Base-by-base conservation (phyloP, 768 basidiomycete genomes). In the Cystobasidiopsis lactophilus region DNA sequence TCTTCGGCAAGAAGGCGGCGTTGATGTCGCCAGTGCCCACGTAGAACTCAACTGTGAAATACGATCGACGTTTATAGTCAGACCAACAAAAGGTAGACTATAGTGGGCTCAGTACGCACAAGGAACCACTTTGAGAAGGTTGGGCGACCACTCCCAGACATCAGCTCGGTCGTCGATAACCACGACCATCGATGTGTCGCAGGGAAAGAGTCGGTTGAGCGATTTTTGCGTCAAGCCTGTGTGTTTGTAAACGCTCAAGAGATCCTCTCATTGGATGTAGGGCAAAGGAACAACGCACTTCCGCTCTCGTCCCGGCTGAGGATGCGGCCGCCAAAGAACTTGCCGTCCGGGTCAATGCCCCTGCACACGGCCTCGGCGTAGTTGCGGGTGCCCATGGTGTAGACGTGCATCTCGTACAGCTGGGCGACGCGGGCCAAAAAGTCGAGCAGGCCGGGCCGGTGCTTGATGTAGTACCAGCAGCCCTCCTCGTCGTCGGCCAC, bases 1-100 rank as follows among this genome's bases (percentile, higher is more conserved):
- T 59, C 66, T 85, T 85, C 29, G 88, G 88, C 19, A 93, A 72
- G 68, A 91, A 89, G 0, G 86, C 75, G 3, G 85, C 84, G 65
- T 98, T 98, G 66, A 98, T 98, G 68, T 98, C 93, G 47, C 93
- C 93, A 57, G 91, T 95, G 16, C 89, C 89, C 54, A 93, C 74
- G 63, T 95, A 98, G 69, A 98, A 98, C 63, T 96, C 91, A 62
- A 89, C 91, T 95, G 59, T 30, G 9, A 2, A 39, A 0, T n/a
- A 14, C 21, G n/a, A n/a, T n/a, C n/a, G n/a, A n/a, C n/a, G n/a
- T n/a, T n/a, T n/a, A n/a, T n/a, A 9, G 23, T 14, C 40, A 7
- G 21, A 11, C 21, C 18, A 4, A 51, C 19, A 16, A 40, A 11
- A 44, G 3, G 40, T 23, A 29, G 18, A 46, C 19, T 2, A 41